Evolutionary conservation across 2,329 filamentous ascomycete genomes (phyloP).

Genomic region (Neonectria coccinea): DNA sequence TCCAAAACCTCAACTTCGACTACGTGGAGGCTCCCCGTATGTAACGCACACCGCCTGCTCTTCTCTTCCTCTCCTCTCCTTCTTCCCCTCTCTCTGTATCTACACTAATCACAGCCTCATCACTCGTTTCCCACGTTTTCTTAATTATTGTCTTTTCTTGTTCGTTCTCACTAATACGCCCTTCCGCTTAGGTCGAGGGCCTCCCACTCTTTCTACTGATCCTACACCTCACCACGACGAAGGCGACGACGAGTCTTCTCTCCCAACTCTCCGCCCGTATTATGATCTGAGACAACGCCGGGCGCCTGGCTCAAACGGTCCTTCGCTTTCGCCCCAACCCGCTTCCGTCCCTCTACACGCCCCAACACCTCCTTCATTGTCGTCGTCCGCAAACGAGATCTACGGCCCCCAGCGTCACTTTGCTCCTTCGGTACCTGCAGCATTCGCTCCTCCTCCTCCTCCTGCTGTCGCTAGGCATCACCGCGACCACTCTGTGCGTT

Average conservation of each 20-base stretch:
- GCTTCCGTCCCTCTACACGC: slow-evolving; percentile 49
- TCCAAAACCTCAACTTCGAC: slow-evolving; percentile 52
- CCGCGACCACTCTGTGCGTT: slow-evolving; percentile 45
- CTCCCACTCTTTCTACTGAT: slow-evolving; percentile 38
- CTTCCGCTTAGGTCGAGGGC: slow-evolving; percentile 41
- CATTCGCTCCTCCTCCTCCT: slow-evolving; percentile 26
- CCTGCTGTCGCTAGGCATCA: slow-evolving; percentile 8
- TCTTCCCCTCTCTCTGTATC: neutral
- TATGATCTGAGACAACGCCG: slow-evolving; percentile 43
- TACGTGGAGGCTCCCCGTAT: slow-evolving; percentile 54
- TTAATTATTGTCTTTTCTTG: slow-evolving; percentile 16
- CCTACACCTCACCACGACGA: slow-evolving; percentile 35
- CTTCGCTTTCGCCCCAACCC: slow-evolving; percentile 52
- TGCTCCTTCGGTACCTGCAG: slow-evolving; percentile 47
- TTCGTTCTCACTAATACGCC: slow-evolving; percentile 26
- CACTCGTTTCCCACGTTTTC: slow-evolving; percentile 3
- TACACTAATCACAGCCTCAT: neutral
- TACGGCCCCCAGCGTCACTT: slow-evolving; percentile 55
- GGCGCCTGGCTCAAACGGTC: slow-evolving; percentile 35
- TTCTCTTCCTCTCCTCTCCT: neutral
- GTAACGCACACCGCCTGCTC: slow-evolving; percentile 36
- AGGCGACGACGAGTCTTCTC: slow-evolving; percentile 42
- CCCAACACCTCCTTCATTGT: slow-evolving; percentile 54
- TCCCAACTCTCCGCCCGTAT: slow-evolving; percentile 43
- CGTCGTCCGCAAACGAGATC: slow-evolving; percentile 54